phyloP scores from a whole-genome alignment of 78 protist species.

The Dictyostelium brefeldianum region DNA sequence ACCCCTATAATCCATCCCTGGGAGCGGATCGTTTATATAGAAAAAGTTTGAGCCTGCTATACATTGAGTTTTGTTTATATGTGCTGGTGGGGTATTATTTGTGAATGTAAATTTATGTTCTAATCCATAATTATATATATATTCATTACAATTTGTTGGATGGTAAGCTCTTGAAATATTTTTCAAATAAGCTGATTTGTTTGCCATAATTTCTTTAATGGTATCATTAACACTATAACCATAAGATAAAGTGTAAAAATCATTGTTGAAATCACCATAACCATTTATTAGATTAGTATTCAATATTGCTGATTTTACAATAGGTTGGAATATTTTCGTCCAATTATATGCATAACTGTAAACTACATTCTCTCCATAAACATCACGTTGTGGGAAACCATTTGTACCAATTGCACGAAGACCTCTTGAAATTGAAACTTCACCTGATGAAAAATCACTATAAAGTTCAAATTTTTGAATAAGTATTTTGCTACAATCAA shows the following conservation, averaged over 20 bases:
- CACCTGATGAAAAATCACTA: constrained; percentile 10
- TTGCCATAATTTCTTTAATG: not conserved
- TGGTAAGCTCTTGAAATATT: not conserved
- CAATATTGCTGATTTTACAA: not conserved
- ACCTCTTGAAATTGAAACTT: not conserved
- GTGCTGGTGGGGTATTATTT: not conserved
- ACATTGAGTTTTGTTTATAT: not conserved
- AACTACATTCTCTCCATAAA: constrained; percentile 34
- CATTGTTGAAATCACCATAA: not conserved
- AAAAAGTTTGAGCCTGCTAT: not conserved
- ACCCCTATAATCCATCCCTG: not conserved
- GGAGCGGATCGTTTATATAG: not conserved
- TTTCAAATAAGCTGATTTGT: not conserved
- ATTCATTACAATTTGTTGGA: constrained; percentile 25
- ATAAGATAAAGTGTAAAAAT: not conserved
- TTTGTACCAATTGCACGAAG: constrained; percentile 40
- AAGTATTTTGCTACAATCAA: no score
- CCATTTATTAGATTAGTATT: not conserved
- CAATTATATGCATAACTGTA: constrained; percentile 31
- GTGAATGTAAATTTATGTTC: no score
- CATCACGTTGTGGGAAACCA: constrained; percentile 25
- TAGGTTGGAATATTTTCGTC: constrained; percentile 27
- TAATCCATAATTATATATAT: no score
- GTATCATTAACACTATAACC: not conserved
- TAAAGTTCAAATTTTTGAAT: no score